phyloP scores from a whole-genome alignment of 192 early-diverging fungal species.

The Paraglomus brasilianum region DNA sequence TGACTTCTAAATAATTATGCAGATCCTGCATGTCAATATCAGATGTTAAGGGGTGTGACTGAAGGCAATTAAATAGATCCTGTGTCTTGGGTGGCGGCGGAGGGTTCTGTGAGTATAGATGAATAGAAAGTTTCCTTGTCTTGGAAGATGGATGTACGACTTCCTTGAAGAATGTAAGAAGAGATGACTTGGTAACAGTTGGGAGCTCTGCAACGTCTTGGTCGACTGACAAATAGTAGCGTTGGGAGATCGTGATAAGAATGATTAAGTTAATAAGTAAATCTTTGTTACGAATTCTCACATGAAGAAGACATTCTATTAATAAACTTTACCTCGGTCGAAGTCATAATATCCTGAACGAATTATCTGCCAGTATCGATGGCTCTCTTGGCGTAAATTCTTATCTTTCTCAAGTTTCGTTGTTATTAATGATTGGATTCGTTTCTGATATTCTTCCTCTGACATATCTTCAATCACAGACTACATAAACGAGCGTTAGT shows the following conservation, averaged over 20 bases:
- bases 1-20: background rate
- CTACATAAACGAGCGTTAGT: constrained; percentile 2
- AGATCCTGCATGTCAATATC: background rate
- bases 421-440: constrained; percentile 62
- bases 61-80: background rate
- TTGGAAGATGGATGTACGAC: constrained; percentile 56
- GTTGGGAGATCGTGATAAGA: background rate
- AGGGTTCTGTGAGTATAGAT: constrained; percentile 44
- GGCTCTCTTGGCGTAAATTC: constrained; percentile 70
- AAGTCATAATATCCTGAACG: constrained; percentile 73
- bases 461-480: constrained; percentile 55
- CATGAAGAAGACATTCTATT: constrained; percentile 31
- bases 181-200: constrained; percentile 36
- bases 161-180: constrained; percentile 60
- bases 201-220: constrained; percentile 8
- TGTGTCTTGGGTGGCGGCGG: background rate
- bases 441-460: constrained; percentile 61
- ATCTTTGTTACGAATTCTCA: constrained; percentile 10
- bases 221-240: background rate
- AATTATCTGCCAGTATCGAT: constrained; percentile 68
- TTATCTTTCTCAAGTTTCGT: constrained; percentile 72
- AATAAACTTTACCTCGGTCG: constrained; percentile 42
- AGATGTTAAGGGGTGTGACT: too few relatives aligned
- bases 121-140: constrained; percentile 37
- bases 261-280: background rate